phyloP scores from a whole-genome alignment of 257 asterid species.

The Solanum lycopersicoides region DNA sequence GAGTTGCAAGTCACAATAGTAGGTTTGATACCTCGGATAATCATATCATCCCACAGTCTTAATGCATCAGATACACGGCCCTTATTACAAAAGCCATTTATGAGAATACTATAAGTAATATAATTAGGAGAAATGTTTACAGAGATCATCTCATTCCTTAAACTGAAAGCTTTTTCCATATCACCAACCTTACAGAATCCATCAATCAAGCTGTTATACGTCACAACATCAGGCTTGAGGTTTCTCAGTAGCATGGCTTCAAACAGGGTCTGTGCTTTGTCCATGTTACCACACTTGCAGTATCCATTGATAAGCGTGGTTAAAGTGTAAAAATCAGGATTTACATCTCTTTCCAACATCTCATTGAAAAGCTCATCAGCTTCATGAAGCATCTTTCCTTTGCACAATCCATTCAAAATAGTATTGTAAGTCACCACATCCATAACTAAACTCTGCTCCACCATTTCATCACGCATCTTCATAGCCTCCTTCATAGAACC shows the following conservation, averaged over 20 bases:
- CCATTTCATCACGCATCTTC: conserved; percentile 62
- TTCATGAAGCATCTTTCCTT: conserved; percentile 45
- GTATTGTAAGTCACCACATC: conserved; percentile 67
- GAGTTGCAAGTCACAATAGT: conserved; percentile 50
- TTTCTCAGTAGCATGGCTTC: conserved; percentile 36
- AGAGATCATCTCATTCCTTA: conserved; percentile 48
- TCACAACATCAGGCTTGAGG: conserved; percentile 53
- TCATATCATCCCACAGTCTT: conserved; percentile 60
- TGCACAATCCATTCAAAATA: conserved; percentile 60
- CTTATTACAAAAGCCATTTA: conserved; percentile 51
- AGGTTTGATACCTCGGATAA: conserved; percentile 35
- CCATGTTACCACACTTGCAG: conserved; percentile 51
- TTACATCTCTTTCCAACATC: conserved; percentile 60
- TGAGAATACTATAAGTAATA: conserved; percentile 49
- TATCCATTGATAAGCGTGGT: conserved; percentile 59
- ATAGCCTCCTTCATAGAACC: conserved; percentile 51
- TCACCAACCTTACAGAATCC: conserved; percentile 65
- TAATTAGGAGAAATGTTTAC: conserved; percentile 35
- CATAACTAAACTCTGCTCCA: conserved; percentile 41
- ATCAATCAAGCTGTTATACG: conserved; percentile 57
- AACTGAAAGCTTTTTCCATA: conserved; percentile 35
- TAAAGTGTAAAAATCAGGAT: conserved; percentile 64
- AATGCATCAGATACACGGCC: conserved; percentile 46
- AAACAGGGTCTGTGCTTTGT: conserved; percentile 36
- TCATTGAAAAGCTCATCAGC: conserved; percentile 57